phyloP scores from a whole-genome alignment of 1,284 basidiomycete genomes.

The Ustilago lituana region DNA sequence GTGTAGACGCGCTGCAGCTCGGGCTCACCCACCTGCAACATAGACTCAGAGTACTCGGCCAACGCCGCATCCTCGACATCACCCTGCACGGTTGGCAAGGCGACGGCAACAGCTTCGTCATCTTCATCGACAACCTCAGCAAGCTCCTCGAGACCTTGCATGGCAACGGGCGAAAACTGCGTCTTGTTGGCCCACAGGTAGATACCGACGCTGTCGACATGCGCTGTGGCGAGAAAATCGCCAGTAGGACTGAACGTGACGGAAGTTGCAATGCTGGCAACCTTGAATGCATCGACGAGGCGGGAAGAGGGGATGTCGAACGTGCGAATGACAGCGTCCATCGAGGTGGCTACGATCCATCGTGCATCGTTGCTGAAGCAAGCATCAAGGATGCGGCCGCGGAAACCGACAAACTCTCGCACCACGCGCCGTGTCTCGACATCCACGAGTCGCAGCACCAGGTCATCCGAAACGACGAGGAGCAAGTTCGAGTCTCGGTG shows the following conservation, averaged over 20 bases:
- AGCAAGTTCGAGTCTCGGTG: conserved; percentile 89
- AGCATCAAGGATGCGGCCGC: conserved; percentile 58
- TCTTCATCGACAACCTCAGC: conserved; percentile 71
- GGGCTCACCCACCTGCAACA: conserved; percentile 44
- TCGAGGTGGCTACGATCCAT: conserved; percentile 87
- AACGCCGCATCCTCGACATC: conserved; percentile 72
- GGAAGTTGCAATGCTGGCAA: conserved; percentile 87
- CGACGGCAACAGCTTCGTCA: conserved; percentile 15
- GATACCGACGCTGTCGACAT: conserved; percentile 91
- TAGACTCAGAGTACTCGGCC: conserved; percentile 76
- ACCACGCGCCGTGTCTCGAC: conserved; percentile 88
- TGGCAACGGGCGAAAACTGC: conserved; percentile 86
- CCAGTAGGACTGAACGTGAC: conserved; percentile 91
- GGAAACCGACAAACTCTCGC: conserved; percentile 75
- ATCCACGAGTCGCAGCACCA: conserved; percentile 84
- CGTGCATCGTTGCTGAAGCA: conserved; percentile 89
- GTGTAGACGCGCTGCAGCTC: conserved; percentile 57
- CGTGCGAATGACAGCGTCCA: conserved; percentile 91
- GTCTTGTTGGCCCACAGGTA: conserved; percentile 97
- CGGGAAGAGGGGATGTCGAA: conserved; percentile 94
- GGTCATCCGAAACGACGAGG: conserved; percentile 84
- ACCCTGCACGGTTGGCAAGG: conserved; percentile 48
- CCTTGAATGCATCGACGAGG: conserved; percentile 90
- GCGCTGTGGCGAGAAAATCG: conserved; percentile 94
- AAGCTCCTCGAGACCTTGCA: conserved; percentile 81